Evolutionary conservation across 139 green algal species (phyloP).

Genomic region (Raphidocelis subcapitata): DNA sequence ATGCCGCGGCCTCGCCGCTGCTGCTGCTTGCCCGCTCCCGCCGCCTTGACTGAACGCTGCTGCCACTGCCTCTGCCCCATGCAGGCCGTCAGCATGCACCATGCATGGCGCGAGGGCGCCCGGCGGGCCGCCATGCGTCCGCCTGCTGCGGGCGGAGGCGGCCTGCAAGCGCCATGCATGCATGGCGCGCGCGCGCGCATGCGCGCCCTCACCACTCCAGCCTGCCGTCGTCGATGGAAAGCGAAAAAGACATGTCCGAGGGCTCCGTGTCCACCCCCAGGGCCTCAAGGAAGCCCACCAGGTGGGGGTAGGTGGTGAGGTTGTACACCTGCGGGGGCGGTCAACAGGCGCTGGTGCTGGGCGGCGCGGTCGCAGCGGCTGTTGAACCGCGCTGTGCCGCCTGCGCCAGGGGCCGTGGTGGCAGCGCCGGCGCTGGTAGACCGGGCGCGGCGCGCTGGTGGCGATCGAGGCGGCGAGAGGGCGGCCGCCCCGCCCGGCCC

Average conservation of each 20-base stretch:
- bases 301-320: constrained; percentile 94
- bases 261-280: constrained; percentile 86
- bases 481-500: not conserved
- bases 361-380: not conserved
- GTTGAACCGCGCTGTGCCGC: not conserved
- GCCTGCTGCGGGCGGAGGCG: too few species aligned
- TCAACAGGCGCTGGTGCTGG: not conserved
- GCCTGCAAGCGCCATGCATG: too few species aligned
- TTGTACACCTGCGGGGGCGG: constrained; percentile 78
- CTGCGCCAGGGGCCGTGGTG: not conserved
- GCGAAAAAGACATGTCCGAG: constrained; percentile 94
- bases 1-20: too few species aligned
- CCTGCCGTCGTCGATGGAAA: constrained; percentile 74
- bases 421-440: not conserved
- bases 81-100: too few species aligned
- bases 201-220: too few species aligned
- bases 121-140: too few species aligned
- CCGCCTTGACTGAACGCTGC: too few species aligned
- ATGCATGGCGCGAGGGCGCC: too few species aligned
- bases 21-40: too few species aligned
- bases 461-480: too few species aligned
- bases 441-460: not conserved
- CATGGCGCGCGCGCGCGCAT: too few species aligned
- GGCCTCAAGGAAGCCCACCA: constrained; percentile 88
- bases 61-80: too few species aligned